Evolutionary conservation across 495 filamentous ascomycete species (phyloP).

Genomic region (Penicillium diatomitis): DNA sequence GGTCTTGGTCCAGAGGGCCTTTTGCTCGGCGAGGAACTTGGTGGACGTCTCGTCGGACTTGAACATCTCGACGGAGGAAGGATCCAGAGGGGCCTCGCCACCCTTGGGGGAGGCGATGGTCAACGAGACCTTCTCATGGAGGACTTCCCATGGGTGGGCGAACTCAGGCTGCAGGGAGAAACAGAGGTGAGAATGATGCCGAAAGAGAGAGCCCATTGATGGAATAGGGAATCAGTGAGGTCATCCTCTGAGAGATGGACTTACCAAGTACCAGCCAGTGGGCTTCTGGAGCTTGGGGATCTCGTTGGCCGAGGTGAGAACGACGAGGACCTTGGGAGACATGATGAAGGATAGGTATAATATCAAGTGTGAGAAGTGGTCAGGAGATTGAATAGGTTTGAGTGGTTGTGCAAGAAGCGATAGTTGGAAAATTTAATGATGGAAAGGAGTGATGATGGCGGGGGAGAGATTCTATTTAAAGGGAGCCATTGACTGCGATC

Average conservation of each 20-base stretch:
- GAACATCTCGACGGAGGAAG: constrained; percentile 49
- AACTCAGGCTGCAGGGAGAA: constrained; percentile 49
- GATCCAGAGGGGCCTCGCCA: constrained; percentile 60
- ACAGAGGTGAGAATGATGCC: no score
- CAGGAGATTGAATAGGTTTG: not conserved
- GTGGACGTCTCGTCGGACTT: constrained; percentile 43
- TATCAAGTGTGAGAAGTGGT: not conserved
- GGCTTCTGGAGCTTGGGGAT: constrained; percentile 42
- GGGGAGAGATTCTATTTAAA: no score
- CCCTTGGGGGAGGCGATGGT: constrained; percentile 59
- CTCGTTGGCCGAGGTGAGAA: constrained; percentile 53
- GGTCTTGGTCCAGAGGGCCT: constrained; percentile 55
- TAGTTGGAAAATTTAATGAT: not conserved
- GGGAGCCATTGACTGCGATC: no score
- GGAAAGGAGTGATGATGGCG: no score
- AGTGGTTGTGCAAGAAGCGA: not conserved
- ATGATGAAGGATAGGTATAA: constrained; percentile 7
- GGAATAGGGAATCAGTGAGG: no score
- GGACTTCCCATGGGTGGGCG: constrained; percentile 57
- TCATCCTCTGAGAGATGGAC: not conserved
- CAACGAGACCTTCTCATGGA: constrained; percentile 45
- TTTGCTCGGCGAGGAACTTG: constrained; percentile 44
- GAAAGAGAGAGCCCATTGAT: no score
- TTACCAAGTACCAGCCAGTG: constrained; percentile 62
- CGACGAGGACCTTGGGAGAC: constrained; percentile 55